phyloP scores from a whole-genome alignment of 176 grass and related monocot species.

The Canna indica region DNA sequence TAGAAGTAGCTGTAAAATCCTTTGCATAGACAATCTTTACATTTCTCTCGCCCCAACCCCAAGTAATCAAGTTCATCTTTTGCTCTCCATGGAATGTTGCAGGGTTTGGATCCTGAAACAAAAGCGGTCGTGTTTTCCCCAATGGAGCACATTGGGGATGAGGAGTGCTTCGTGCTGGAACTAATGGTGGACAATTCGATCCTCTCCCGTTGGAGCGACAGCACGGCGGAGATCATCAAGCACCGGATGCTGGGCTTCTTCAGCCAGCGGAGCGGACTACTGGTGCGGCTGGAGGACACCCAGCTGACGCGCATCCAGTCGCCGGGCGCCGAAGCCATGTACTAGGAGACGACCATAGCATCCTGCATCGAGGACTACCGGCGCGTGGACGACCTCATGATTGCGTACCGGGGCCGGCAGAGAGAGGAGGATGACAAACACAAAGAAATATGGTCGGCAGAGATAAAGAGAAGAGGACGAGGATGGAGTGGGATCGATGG shows the following conservation, averaged over 20 bases:
- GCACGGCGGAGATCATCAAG: constrained; percentile 87
- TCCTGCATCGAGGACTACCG: constrained; percentile 59
- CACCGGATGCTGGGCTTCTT: constrained; percentile 83
- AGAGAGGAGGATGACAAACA: too few species aligned
- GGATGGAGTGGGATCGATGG: too few species aligned
- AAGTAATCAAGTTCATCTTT: too few species aligned
- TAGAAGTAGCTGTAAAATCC: neutral
- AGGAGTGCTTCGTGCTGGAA: constrained; percentile 86
- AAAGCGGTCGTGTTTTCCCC: constrained; percentile 78
- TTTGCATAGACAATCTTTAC: neutral
- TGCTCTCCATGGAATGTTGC: too few species aligned
- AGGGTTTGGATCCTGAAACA: constrained; percentile 81
- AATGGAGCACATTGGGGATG: constrained; percentile 64
- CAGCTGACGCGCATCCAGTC: constrained; percentile 91
- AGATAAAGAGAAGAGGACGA: too few species aligned
- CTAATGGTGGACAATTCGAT: constrained; percentile 51
- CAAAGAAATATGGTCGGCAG: too few species aligned
- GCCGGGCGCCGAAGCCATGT: constrained; percentile 76
- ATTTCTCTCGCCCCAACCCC: constrained; percentile 1
- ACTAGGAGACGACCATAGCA: constrained; percentile 86
- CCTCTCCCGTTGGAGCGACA: constrained; percentile 80
- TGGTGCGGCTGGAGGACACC: constrained; percentile 66
- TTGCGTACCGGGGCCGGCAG: constrained; percentile 60
- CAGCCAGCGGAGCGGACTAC: constrained; percentile 89
- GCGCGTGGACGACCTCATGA: constrained; percentile 45